Evolutionary conservation across 306 rosid genomes (phyloP).

Genomic region (Rubus parviflorus): DNA sequence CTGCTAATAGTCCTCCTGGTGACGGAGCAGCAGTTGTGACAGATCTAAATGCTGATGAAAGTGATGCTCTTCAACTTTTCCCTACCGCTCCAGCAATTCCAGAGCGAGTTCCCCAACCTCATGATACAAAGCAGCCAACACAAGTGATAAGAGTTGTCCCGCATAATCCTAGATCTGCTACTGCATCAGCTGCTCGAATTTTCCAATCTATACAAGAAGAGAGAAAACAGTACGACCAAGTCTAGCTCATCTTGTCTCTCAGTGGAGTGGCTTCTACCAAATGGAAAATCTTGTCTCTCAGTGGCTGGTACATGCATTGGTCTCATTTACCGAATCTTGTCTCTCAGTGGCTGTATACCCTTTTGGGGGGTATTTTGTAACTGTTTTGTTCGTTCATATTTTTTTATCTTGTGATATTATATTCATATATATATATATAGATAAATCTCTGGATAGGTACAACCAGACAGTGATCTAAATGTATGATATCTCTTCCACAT

Average conservation of each 20-base stretch:
- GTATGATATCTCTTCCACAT: constrained; percentile 6
- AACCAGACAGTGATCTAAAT: constrained; percentile 20
- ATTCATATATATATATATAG: constrained; percentile 17
- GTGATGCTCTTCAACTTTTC: constrained; percentile 53
- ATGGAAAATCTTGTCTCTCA: neutral
- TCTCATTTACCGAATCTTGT: too few species aligned
- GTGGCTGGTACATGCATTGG: neutral
- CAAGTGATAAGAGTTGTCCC: constrained; percentile 90
- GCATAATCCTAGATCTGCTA: constrained; percentile 77
- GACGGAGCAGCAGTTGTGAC: constrained; percentile 35
- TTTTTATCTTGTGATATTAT: constrained; percentile 1
- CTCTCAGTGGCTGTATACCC: neutral
- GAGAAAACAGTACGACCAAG: constrained; percentile 59
- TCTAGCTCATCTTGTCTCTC: constrained; percentile 3
- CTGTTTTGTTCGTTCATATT: neutral
- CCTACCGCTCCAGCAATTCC: constrained; percentile 41
- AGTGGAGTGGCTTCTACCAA: too few species aligned
- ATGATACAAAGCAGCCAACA: constrained; percentile 39
- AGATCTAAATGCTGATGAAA: constrained; percentile 40
- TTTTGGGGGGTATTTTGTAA: neutral
- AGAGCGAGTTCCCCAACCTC: constrained; percentile 49
- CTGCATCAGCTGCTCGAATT: constrained; percentile 90
- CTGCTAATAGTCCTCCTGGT: constrained; percentile 64
- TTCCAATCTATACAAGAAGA: constrained; percentile 90
- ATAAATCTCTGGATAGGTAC: constrained; percentile 10